These are phyloP conservation scores for Gossypium davidsonii DNA, from an alignment of 441 rosid genomes.

Conservation along the genomic window DNA sequence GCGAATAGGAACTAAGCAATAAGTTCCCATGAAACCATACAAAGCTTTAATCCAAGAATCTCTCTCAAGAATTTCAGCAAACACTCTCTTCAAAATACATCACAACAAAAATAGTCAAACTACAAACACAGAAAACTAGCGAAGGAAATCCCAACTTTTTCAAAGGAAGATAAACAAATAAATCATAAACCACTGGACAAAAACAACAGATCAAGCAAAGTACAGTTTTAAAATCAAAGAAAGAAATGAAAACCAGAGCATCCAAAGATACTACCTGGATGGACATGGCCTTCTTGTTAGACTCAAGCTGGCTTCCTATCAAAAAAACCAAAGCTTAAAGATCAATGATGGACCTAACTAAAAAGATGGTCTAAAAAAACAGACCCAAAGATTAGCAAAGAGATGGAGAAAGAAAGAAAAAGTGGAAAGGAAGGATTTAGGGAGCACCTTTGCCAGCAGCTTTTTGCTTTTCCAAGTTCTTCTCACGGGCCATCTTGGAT, in stretches of 20 bases:
- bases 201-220: background rate
- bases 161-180: background rate
- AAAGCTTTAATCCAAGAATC: background rate
- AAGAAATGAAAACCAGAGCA: background rate
- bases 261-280: slow-evolving; percentile 30
- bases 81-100: too few relatives aligned
- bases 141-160: too few relatives aligned
- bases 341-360: background rate
- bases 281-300: slow-evolving; percentile 48
- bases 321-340: background rate
- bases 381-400: background rate
- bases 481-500: slow-evolving; percentile 41
- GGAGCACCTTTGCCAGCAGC: slow-evolving; percentile 24
- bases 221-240: background rate
- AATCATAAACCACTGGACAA: background rate
- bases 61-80: too few relatives aligned
- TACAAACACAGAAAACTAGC: too few relatives aligned
- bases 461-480: slow-evolving; percentile 35
- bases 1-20: background rate
- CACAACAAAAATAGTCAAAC: too few relatives aligned
- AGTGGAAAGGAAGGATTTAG: background rate
- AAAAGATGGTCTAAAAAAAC: background rate
- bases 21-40: background rate
- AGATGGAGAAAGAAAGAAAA: too few relatives aligned
- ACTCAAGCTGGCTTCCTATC: slow-evolving; percentile 36